Percentiles rank a stretch among this genome's conserved stretches.
Conservation (phyloP, 441 rosid genomes). For the Brassica balearica region DNA sequence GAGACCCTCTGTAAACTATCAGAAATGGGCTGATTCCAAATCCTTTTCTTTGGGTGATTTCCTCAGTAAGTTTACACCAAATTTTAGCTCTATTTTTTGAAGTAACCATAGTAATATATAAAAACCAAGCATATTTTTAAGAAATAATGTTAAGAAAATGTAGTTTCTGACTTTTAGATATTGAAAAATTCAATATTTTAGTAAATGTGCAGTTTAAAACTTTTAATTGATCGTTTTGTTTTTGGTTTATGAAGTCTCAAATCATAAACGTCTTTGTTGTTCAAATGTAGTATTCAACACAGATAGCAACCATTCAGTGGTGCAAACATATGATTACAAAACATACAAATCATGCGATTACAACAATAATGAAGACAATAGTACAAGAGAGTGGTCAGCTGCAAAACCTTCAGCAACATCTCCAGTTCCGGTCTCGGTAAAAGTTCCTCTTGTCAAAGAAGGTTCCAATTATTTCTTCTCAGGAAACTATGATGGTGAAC, state of each 20-base stretch:
- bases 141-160: too few species aligned
- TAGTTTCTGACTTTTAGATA: not conserved
- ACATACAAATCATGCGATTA: conserved; percentile 76
- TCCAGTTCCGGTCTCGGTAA: conserved; percentile 59
- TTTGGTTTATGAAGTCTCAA: not conserved
- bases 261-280: conserved; percentile 8
- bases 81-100: not conserved
- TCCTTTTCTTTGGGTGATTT: conserved; percentile 90
- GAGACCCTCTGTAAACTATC: conserved; percentile 69
- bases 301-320: conserved; percentile 83
- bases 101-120: not conserved
- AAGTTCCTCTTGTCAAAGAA: conserved; percentile 80
- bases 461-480: conserved; percentile 84
- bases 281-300: conserved; percentile 79
- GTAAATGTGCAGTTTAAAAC: too few species aligned
- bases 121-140: too few species aligned
- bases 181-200: too few species aligned
- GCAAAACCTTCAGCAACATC: conserved; percentile 76
- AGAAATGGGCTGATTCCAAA: conserved; percentile 83
- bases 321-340: conserved; percentile 81
- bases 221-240: not conserved
- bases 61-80: conserved; percentile 66
- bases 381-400: conserved; percentile 72
- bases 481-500: conserved; percentile 90
- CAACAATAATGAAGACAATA: conserved; percentile 55